Evolutionary conservation across 163 green algal genomes (phyloP).

Genomic region (Volvox carteri): DNA sequence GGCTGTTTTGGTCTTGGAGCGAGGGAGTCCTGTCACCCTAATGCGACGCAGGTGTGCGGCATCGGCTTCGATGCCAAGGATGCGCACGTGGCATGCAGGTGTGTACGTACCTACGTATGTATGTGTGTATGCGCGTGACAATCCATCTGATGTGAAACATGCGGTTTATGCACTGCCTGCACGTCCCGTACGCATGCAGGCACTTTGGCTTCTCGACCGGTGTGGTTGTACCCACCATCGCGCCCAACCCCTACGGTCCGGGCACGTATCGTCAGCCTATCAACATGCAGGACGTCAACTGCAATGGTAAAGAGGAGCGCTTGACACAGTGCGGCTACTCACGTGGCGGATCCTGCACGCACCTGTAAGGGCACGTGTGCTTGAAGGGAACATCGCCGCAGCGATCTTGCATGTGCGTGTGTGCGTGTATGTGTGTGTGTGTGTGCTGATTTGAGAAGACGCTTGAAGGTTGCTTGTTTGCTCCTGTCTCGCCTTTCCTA

Average conservation of each 20-base stretch:
- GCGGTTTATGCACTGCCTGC: too few relatives aligned
- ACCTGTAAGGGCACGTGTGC: background rate
- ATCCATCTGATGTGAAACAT: too few relatives aligned
- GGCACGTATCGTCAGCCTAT: background rate
- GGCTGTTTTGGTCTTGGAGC: too few relatives aligned
- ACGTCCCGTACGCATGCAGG: background rate
- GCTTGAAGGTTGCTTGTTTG: background rate
- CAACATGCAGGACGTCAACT: background rate
- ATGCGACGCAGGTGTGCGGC: conserved; percentile 29
- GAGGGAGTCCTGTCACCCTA: too few relatives aligned
- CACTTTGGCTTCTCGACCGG: background rate
- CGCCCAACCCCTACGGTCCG: background rate
- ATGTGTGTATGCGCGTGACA: background rate
- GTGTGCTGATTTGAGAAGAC: background rate
- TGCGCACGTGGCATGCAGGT: conserved; percentile 26
- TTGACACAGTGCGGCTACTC: background rate
- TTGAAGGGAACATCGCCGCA: background rate
- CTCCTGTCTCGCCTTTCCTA: background rate
- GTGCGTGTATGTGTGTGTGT: background rate
- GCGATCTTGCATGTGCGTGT: background rate
- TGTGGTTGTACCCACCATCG: background rate
- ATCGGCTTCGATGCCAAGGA: background rate
- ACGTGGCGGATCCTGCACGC: background rate
- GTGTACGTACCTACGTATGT: background rate
- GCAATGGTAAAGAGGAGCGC: background rate